A percentile compares a stretch with the other conserved stretches of the same genome.
These are phyloP conservation scores for Spatholobus suberectus DNA, from an alignment of 306 rosid species.

Conservation along the genomic window DNA sequence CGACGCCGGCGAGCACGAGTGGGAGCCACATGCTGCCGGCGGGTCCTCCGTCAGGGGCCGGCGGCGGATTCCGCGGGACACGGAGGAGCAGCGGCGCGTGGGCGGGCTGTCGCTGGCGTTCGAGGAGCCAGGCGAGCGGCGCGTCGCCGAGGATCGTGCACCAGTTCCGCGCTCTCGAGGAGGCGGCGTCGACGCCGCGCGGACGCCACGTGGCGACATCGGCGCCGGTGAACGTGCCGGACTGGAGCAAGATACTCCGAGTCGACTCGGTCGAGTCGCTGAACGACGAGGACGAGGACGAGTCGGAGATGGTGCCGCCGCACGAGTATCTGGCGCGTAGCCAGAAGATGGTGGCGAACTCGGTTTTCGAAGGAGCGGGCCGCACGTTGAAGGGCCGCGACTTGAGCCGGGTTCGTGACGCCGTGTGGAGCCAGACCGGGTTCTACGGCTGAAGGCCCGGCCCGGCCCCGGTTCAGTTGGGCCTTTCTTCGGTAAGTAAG, in stretches of 20 bases:
- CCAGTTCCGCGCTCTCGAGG: constrained; percentile 67
- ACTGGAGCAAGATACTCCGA: constrained; percentile 98
- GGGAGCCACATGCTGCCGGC: constrained; percentile 34
- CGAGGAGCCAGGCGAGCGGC: constrained; percentile 54
- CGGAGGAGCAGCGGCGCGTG: constrained; percentile 35
- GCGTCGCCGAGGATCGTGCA: constrained; percentile 69
- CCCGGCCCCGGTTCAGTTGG: not conserved
- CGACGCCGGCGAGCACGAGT: constrained; percentile 41
- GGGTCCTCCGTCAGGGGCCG: constrained; percentile 39
- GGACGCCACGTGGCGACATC: constrained; percentile 74
- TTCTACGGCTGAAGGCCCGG: constrained; percentile 63
- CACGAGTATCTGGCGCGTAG: constrained; percentile 94
- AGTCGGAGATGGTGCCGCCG: constrained; percentile 84
- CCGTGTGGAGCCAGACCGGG: constrained; percentile 98
- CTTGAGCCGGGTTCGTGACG: constrained; percentile 91
- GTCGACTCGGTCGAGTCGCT: constrained; percentile 81
- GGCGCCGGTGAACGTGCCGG: constrained; percentile 92
- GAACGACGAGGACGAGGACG: constrained; percentile 52
- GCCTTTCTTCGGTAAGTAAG: not conserved
- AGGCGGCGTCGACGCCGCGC: constrained; percentile 42
- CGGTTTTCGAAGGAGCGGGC: constrained; percentile 95
- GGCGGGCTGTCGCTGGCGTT: constrained; percentile 82
- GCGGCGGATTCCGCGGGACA: constrained; percentile 49
- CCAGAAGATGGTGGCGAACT: constrained; percentile 69
- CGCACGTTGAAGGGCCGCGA: constrained; percentile 95